These are phyloP conservation scores for Cercophora scortea DNA, from an alignment of 495 filamentous ascomycete genomes.

Conservation along the genomic window DNA sequence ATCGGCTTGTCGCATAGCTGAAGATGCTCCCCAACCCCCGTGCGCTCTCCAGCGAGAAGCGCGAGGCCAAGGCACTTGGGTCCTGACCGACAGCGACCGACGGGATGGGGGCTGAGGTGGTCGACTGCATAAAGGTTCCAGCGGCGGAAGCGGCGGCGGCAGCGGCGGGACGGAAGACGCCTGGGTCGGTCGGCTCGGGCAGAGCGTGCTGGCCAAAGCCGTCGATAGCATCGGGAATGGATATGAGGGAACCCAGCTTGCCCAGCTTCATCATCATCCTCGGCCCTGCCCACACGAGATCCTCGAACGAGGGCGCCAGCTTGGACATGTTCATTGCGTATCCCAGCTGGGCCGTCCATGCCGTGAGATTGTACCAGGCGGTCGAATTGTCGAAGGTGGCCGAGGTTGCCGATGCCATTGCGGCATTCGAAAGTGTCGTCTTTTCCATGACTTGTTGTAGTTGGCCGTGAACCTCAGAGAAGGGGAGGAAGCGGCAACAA, in stretches of 20 bases:
- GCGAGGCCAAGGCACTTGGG: slow-evolving; percentile 31
- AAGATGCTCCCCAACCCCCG: slow-evolving; percentile 76
- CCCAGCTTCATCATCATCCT: slow-evolving; percentile 57
- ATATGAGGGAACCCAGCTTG: slow-evolving; percentile 49
- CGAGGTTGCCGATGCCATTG: slow-evolving; percentile 6
- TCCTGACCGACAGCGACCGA: slow-evolving; percentile 27
- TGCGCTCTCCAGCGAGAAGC: slow-evolving; percentile 43
- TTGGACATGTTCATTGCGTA: slow-evolving; percentile 34
- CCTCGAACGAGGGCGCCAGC: slow-evolving; percentile 40
- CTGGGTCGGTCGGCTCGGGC: slow-evolving; percentile 45
- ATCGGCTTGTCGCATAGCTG: slow-evolving; percentile 84
- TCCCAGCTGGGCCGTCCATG: slow-evolving; percentile 34
- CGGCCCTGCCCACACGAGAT: slow-evolving; percentile 53
- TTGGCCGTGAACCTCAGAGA: background rate
- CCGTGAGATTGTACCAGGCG: slow-evolving; percentile 39
- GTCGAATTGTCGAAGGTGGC: slow-evolving; percentile 28
- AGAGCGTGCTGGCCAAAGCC: slow-evolving; percentile 53
- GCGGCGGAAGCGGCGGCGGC: slow-evolving; percentile 12
- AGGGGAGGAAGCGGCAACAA: no score
- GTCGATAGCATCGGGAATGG: slow-evolving; percentile 56
- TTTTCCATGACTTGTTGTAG: background rate
- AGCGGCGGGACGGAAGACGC: slow-evolving; percentile 22
- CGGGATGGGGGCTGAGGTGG: slow-evolving; percentile 15
- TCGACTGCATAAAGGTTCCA: slow-evolving; percentile 17
- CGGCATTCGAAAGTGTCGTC: background rate